Evolutionary conservation across 2,329 filamentous ascomycete species (phyloP).

Genomic region (Paramyrothecium roridum): DNA sequence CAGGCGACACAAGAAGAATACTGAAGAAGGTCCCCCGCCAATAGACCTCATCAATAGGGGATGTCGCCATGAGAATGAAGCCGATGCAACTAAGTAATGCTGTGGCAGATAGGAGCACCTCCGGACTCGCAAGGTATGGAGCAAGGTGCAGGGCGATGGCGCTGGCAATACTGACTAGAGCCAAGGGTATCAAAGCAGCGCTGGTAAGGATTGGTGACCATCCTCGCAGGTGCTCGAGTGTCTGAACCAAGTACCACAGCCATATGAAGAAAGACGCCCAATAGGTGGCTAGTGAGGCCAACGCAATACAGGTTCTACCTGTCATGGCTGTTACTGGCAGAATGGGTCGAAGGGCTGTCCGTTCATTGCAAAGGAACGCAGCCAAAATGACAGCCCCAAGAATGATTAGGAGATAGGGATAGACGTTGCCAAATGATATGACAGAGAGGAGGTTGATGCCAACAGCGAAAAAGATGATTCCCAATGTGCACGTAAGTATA

Average conservation of each 20-base stretch:
- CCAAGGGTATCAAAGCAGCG: conserved; percentile 16
- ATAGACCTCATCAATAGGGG: conserved; percentile 16
- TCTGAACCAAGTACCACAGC: conserved; percentile 19
- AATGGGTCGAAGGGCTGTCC: conserved; percentile 14
- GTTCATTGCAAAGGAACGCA: conserved; percentile 12
- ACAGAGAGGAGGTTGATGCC: conserved; percentile 20
- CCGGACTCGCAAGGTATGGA: neutral
- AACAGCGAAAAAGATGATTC: conserved; percentile 15
- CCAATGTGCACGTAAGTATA: conserved; percentile 8
- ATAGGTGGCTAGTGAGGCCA: conserved; percentile 13
- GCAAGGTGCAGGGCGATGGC: conserved; percentile 5
- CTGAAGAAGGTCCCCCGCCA: conserved; percentile 20
- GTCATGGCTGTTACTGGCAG: conserved; percentile 17
- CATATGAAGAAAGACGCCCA: conserved; percentile 19
- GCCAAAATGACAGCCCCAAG: conserved; percentile 10
- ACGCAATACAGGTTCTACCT: conserved; percentile 8
- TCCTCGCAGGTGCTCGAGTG: conserved; percentile 16
- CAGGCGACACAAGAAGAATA: conserved; percentile 18
- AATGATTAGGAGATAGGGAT: conserved; percentile 15
- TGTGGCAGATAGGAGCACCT: neutral
- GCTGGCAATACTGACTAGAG: conserved; percentile 12
- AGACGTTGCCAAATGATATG: conserved; percentile 10
- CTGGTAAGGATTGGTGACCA: conserved; percentile 15
- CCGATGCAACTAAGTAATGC: conserved; percentile 10
- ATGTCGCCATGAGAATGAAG: conserved; percentile 17